phyloP scores from a whole-genome alignment of 148 eudicot species.

The Camellia granthamiana region DNA sequence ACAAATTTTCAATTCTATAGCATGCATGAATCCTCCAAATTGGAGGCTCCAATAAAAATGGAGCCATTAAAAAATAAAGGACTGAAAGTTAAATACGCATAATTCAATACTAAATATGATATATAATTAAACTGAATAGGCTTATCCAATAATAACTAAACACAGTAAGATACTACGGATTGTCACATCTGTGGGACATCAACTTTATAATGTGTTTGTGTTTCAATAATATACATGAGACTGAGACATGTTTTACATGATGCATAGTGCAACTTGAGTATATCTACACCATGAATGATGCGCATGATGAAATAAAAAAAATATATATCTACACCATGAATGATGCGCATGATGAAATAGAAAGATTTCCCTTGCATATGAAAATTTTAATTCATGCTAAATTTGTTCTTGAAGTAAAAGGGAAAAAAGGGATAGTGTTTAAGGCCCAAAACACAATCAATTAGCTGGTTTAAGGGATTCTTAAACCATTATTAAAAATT shows the following conservation, averaged over 20 bases:
- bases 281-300: not conserved
- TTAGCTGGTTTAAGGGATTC: no score
- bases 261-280: not conserved
- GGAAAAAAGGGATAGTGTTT: no score
- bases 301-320: no score
- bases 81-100: not conserved
- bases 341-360: not conserved
- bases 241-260: not conserved
- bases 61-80: not conserved
- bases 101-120: not conserved
- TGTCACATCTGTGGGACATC: no score
- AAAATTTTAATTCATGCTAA: no score
- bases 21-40: not conserved
- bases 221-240: not conserved
- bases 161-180: no score
- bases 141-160: no score
- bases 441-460: no score
- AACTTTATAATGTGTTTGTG: no score
- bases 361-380: no score
- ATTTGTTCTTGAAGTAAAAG: no score
- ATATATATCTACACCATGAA: not conserved
- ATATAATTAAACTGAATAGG: not conserved
- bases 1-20: not conserved
- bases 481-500: no score
- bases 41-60: not conserved